Evolutionary conservation across 2,329 filamentous ascomycete genomes (phyloP).

Genomic region (Diaporthe humulicola): DNA sequence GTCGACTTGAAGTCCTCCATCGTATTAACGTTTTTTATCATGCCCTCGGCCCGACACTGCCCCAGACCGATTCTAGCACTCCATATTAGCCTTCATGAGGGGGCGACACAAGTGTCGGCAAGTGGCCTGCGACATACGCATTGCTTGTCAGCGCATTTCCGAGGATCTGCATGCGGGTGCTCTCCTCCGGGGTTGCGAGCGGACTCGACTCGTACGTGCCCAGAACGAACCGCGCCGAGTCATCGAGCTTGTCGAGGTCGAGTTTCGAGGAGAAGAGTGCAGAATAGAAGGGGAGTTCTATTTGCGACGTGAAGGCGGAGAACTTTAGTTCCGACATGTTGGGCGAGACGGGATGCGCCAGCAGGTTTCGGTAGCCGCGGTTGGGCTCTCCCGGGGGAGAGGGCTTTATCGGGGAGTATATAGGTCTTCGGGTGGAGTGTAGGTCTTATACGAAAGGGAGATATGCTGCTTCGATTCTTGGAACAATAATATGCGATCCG

Average conservation of each 20-base stretch:
- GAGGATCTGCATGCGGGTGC: constrained; percentile 90
- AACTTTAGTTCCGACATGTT: constrained; percentile 75
- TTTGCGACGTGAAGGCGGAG: constrained; percentile 91
- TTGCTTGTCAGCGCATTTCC: constrained; percentile 87
- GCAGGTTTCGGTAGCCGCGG: neutral
- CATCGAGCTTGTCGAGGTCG: constrained; percentile 96
- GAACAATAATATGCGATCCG: neutral
- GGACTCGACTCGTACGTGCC: constrained; percentile 90
- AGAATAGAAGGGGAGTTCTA: constrained; percentile 95
- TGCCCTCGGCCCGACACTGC: constrained; percentile 87
- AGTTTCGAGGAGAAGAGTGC: constrained; percentile 94
- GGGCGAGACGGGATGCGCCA: constrained; percentile 18
- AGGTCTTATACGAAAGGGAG: neutral
- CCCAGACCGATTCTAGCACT: constrained; percentile 72
- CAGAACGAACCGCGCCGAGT: constrained; percentile 87
- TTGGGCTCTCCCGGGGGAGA: neutral
- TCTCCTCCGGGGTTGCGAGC: constrained; percentile 78
- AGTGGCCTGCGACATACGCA: constrained; percentile 70
- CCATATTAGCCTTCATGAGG: constrained; percentile 32
- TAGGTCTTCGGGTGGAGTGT: neutral
- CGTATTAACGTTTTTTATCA: constrained; percentile 96
- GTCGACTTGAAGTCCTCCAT: constrained; percentile 91
- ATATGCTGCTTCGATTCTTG: neutral
- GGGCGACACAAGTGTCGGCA: neutral
- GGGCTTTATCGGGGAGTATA: neutral